Evolutionary conservation across 306 rosid genomes (phyloP).

Genomic region (Trifolium pratense): DNA sequence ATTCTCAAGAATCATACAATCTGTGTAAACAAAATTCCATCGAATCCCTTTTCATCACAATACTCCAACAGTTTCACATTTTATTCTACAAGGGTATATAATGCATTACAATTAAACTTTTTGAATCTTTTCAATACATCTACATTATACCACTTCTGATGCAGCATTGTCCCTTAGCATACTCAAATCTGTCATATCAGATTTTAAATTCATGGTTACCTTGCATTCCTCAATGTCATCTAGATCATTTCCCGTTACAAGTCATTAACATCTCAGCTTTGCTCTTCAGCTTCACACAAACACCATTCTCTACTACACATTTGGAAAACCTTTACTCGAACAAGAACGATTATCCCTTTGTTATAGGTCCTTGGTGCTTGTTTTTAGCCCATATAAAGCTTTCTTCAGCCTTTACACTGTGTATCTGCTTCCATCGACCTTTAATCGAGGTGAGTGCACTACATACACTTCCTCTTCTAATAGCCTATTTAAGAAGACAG

Average conservation of each 20-base stretch:
- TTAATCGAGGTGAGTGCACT: neutral
- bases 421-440: neutral
- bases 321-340: neutral
- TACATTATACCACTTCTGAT: neutral
- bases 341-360: neutral
- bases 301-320: neutral
- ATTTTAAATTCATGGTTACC: neutral
- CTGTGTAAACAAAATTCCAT: too few species aligned
- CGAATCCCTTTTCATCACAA: neutral
- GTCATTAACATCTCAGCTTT: neutral
- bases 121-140: neutral
- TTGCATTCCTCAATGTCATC: neutral
- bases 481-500: neutral
- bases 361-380: neutral
- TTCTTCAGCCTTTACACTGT: neutral
- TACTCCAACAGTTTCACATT: neutral
- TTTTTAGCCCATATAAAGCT: neutral
- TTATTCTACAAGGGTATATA: neutral
- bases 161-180: neutral
- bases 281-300: neutral
- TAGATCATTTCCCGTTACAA: neutral
- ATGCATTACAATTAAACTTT: neutral
- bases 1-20: neutral
- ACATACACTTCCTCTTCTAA: neutral
- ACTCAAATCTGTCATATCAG: neutral